Evolutionary conservation across 768 basidiomycete genomes (phyloP), one percentile per base, ranked within the genome.

Genomic region (Erythrobasidium yunnanense): DNA sequence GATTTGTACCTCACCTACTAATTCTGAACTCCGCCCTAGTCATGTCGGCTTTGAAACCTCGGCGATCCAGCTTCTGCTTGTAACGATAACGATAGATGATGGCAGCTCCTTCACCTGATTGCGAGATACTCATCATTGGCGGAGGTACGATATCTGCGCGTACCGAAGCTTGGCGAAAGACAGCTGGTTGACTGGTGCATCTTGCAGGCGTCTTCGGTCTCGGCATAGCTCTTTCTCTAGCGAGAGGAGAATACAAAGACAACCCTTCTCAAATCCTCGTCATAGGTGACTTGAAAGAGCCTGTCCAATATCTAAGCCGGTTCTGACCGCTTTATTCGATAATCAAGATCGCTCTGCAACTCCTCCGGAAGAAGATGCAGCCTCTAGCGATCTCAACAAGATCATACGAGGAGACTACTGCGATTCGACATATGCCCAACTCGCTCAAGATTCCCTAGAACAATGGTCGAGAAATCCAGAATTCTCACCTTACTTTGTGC

Each of bases 301-400:
- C n/a, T n/a, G n/a, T n/a, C n/a, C n/a, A n/a, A n/a, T n/a, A n/a
- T n/a, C n/a, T n/a, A n/a, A n/a, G n/a, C n/a, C n/a, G n/a, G n/a
- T n/a, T n/a, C n/a, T n/a, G n/a, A n/a, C n/a, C n/a, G n/a, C n/a
- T n/a, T n/a, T n/a, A n/a, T n/a, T n/a, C n/a, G n/a, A n/a, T n/a
- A n/a, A n/a, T n/a, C n/a, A 15, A 66, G 75, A 76, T n/a, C 68
- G 75, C 2, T 71, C 73, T 4, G 25, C 66, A 0, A 63, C 66
- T 13, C 66, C 72, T 1, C 73, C 72, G 0, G 74, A 73, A 0
- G 20, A 69, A 3, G 75, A 76, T 53, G 75, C 75, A 3, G 75
- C 75, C 1, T 70, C 66, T 22, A 60, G 55, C 25, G 75, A 76
- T 58, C 69, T 74, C 67, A 76, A 76, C 70, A 76, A 76, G 71